Conservation (phyloP, 139 green algal genomes). For the Haematococcus sp. region DNA sequence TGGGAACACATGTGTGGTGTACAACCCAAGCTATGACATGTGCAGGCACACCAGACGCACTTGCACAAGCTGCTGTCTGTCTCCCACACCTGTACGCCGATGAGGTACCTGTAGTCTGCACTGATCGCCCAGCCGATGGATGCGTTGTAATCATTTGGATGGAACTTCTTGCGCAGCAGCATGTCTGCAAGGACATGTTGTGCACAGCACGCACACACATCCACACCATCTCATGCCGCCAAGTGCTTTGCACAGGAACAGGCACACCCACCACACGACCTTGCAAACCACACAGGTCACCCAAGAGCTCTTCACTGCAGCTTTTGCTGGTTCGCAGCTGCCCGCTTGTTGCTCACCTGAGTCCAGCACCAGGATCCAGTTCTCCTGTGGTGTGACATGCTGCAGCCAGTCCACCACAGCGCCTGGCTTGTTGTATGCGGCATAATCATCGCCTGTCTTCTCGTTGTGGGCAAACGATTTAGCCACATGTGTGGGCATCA, state of each 20-base stretch:
- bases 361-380: constrained; percentile 44
- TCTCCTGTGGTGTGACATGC: constrained; percentile 29
- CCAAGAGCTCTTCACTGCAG: too few relatives aligned
- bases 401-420: constrained; percentile 71
- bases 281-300: too few relatives aligned
- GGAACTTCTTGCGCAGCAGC: constrained; percentile 51
- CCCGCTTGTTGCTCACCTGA: not conserved
- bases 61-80: too few relatives aligned
- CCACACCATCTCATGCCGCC: too few relatives aligned
- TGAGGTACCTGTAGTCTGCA: constrained; percentile 14
- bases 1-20: too few relatives aligned
- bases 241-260: too few relatives aligned
- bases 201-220: too few relatives aligned
- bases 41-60: too few relatives aligned
- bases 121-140: constrained; percentile 33
- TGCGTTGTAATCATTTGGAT: constrained; percentile 35
- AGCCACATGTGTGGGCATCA: constrained; percentile 38
- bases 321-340: too few relatives aligned
- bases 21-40: too few relatives aligned
- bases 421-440: constrained; percentile 70
- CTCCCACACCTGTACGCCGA: not conserved
- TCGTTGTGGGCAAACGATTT: constrained; percentile 36
- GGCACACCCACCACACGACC: too few relatives aligned
- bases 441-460: constrained; percentile 31
- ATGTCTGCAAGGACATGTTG: constrained; percentile 19